Evolutionary conservation across 2,329 filamentous ascomycete genomes (phyloP), one percentile per base, ranked within the genome.

Genomic region (Parasarocladium wereldwijsianum): DNA sequence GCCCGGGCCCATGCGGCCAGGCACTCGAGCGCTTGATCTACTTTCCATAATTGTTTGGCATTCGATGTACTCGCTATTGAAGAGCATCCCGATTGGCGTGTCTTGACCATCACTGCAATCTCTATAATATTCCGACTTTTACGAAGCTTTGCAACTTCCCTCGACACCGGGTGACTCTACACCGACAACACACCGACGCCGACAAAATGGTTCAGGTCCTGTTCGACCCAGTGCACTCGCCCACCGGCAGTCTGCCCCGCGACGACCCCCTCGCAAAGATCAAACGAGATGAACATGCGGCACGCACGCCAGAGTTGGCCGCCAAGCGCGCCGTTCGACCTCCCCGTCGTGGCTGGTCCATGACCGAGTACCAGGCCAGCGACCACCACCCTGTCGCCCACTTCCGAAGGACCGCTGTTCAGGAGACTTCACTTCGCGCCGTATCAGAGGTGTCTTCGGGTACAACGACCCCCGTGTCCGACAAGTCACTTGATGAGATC

Each of bases 291-390:
- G 61, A 64, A 31, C 52, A 60, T 33, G 43, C 43, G 12, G 44
- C 48, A 22, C 52, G 50, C 36, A 45, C 52, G 32, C 51, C 45
- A 33, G 57, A 62, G 32, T 43, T 56, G 13, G 50, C 42, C 37
- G 43, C 46, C 25, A 49, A 52, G 40, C 50, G 51, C 18, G 46
- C 43, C 11, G 51, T 54, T 40, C 53, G 53, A 27, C 38, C 51
- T 6, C 60, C 62, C 2, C 50, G 58, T 24, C 54, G 62, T 23
- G 58, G 62, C 11, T 61, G 59, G 45, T 62, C 61, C 18, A 52
- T 60, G 42, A 55, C 57, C 24, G 59, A 65, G 23, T 60, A 58
- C 31, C 51, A 54, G 29, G 31, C 42, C 40, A 3, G 37, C 39
- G n/a, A 23, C 37, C 17, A 32, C 24, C 23, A 17, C 33, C n/a